Base-by-base conservation (phyloP, 345 rosid species). In the Citropsis articulata region DNA sequence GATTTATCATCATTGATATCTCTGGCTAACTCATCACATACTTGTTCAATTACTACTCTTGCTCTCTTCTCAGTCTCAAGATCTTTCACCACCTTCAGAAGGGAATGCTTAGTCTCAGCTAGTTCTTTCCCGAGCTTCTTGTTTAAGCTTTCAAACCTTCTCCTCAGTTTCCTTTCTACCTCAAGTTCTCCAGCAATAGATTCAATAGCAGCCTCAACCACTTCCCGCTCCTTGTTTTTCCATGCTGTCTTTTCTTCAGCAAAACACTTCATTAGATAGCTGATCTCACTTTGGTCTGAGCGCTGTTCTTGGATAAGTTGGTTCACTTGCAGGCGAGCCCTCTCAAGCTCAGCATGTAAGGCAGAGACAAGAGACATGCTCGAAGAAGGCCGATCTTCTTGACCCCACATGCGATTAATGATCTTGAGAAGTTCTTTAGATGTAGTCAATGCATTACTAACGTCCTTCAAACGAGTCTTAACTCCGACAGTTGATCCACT, bases 311-410 rank as follows among this genome's bases (percentile, higher is more conserved):
- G 97, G 81, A 92, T 89, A 25, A 90, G 76, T 75, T 94, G 97
- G 79, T 96, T 96, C 83, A 96, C 92, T 83, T 89, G 95, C 83
- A 94, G 81, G 61, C 97, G 91, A 83, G 97, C 98, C 84, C 99
- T 87, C 79, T 96, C 98, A 24, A 96, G 94, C 89, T 96, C 99
- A 16, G 99, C 90, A 81, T 96, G 99, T 69, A 96, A 81, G 78
- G 99, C 97, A 19, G 99, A 94, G 86, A 96, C 86, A 42, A 96
- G 95, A 53, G 98, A 91, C 93, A 92, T 86, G 90, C 91, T 92
- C 10, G 99, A 96, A 36, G 97, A 89, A 77, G 97, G 95, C 31
- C 94, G 91, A 75, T 88, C 94, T 79, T 94, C 97, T 77, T 86
- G 92, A 79, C 97, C 94, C 98, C 98, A 91, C 86, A 94, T 87